Base-by-base conservation (phyloP, 2,329 filamentous ascomycete species). In the Phyllosticta citrichinensis region DNA sequence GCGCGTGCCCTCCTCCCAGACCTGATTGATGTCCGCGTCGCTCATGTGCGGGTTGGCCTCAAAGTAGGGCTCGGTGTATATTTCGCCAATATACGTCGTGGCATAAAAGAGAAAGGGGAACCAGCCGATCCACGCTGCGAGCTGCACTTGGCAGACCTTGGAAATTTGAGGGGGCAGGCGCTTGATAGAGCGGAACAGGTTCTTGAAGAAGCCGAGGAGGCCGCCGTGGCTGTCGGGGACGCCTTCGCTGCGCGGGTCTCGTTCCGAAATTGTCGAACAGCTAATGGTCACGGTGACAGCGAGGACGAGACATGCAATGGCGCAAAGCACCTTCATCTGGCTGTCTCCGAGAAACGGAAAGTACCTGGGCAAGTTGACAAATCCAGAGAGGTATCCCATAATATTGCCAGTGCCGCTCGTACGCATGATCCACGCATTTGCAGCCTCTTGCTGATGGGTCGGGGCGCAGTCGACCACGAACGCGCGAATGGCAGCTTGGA, bases 61-160 rank as follows among this genome's bases (percentile, higher is more conserved):
- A 57, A 97, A 86, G 66, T 83, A 88, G 0, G 91, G 91, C 70
- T 96, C 87, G 19, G 91, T 88, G 68, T 96, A 96, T 61, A 97
- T 89, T 70, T 96, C 91, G 64, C 89, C 92, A 66, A 97, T 88
- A 73, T 94, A 97, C 19, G 91, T 95, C 1, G 91, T 96, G 5
- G 91, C 91, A 77, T 97, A 97, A 76, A 96, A 97, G 2, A 97
- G 81, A 73, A 96, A 91, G 0, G 92, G 92, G 68, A 97, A 97
- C 84, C 93, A 97, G 58, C 91, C 93, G 61, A 97, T 86, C 92
- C 92, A 97, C 5, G 91, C 90, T 63, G 87, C 92, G 68, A 79
- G 76, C 60, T 80, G 77, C 0, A 79, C 77, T 58, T 74, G 68
- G 62, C 92, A 97, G 47, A 97, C 90, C 64, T 84, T 87, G 64